These are phyloP conservation scores for Mrakia blollopis DNA, from an alignment of 768 basidiomycete species.

Conservation along the genomic window DNA sequence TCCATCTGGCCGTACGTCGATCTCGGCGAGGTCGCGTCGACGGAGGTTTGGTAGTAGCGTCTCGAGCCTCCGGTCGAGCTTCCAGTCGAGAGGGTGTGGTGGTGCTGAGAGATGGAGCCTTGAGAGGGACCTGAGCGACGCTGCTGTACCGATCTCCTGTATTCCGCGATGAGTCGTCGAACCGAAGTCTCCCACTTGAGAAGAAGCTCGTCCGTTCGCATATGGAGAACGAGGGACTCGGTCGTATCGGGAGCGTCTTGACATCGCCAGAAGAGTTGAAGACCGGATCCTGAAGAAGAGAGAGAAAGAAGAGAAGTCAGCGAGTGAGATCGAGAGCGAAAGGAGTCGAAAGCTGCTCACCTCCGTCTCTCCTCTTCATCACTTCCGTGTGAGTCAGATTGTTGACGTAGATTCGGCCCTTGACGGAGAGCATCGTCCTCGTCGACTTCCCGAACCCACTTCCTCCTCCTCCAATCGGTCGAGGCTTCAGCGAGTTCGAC, in stretches of 20 bases:
- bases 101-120: background rate
- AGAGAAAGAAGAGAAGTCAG: conserved; percentile 31
- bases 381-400: conserved; percentile 83
- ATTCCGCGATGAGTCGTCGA: conserved; percentile 71
- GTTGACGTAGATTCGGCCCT: conserved; percentile 93
- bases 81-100: conserved; percentile 14
- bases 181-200: conserved; percentile 87
- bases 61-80: conserved; percentile 9
- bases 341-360: conserved; percentile 41
- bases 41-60: conserved; percentile 3
- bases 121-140: background rate
- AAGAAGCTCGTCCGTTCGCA: conserved; percentile 85
- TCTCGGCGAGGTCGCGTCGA: conserved; percentile 13
- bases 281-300: conserved; percentile 39
- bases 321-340: background rate
- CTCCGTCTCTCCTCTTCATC: conserved; percentile 57
- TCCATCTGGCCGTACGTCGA: conserved; percentile 6
- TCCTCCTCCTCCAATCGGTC: conserved; percentile 33
- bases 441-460: conserved; percentile 54
- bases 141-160: conserved; percentile 20
- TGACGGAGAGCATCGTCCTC: conserved; percentile 70
- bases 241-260: conserved; percentile 65
- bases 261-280: conserved; percentile 90
- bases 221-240: conserved; percentile 90
- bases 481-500: conserved; percentile 43